Base-by-base conservation (phyloP, 129 eudicot genomes). In the Centella asiatica region DNA sequence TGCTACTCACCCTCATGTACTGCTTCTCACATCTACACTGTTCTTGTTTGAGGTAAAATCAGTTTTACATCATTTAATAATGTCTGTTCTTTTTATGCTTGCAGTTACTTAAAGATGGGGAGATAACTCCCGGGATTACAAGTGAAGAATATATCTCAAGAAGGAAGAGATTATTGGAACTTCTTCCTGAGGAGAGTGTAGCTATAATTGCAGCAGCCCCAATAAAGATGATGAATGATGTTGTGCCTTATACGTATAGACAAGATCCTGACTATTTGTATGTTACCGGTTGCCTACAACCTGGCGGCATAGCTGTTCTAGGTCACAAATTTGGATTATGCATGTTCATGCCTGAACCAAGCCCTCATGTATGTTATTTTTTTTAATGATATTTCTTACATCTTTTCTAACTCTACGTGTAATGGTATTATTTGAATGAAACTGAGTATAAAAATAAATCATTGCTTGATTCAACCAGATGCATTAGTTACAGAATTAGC, bases 171-270 rank as follows among this genome's bases (percentile, higher is more conserved):
- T 61, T 92, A 66, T 74, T 92, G 79, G 79, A 87, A 59, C 85
- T 92, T 77, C 88, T 92, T 57, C 98, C 98, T 3, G 76, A 82
- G 71, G 74, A 87, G 37, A 85, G 94, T 76, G 66, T 87, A 62
- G 98, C 95, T 12, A 82, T 92, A 34, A 45, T 87, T 75, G 94
- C 95, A 44, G 65, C 98, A 59, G 90, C 98, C 64, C 90, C 94
- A n/a, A 80, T 92, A 22, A 92, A 87, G 74, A 92, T 87, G 98
- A 92, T 92, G 95, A 92, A 83, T 31, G 94, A 87, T 72, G 98
- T 87, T 54, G 98, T 92, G 65, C 98, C 98, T 44, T 87, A 84
- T 79, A 77, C 81, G 60, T 92, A 78, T 46, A 80, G 98, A 42
- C 98, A 92, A 75, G 98, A 92, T 78, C 82, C 98, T 25, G 95